Evolutionary conservation across 1,284 basidiomycete species (phyloP).

Genomic region (Cystobasidiaceae sp.): DNA sequence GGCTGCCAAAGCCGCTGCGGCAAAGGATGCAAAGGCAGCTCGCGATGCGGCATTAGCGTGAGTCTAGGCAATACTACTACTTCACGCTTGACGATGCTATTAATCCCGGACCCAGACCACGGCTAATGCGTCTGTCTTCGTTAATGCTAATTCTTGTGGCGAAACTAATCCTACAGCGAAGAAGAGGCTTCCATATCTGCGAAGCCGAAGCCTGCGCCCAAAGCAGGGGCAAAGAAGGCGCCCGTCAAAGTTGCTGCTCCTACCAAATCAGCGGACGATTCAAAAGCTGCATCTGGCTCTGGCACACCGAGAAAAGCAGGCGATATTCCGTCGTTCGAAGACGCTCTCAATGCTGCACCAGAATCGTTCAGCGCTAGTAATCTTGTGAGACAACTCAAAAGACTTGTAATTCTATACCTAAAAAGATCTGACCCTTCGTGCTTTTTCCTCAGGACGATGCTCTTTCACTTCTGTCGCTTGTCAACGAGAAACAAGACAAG

Average conservation of each 20-base stretch:
- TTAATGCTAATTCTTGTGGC: too few species aligned
- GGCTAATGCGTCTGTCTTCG: conserved; percentile 50
- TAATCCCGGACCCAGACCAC: conserved; percentile 68
- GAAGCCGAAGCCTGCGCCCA: conserved; percentile 61
- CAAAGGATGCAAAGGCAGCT: conserved; percentile 55
- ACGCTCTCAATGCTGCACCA: conserved; percentile 38
- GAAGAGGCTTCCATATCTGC: conserved; percentile 58
- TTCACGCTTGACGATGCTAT: conserved; percentile 52
- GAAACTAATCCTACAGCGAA: conserved; percentile 50
- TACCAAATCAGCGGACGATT: neutral
- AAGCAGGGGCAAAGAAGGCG: conserved; percentile 60
- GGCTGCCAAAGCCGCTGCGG: conserved; percentile 67
- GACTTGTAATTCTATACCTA: neutral
- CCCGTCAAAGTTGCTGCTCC: conserved; percentile 40
- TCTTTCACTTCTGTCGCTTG: conserved; percentile 79
- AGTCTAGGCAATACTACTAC: neutral
- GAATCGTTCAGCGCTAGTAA: conserved; percentile 77
- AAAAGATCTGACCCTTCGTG: neutral
- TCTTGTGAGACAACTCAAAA: conserved; percentile 48
- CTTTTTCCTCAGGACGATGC: conserved; percentile 62
- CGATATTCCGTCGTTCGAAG: conserved; percentile 44
- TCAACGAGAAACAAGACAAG: conserved; percentile 88
- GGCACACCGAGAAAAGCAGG: conserved; percentile 50
- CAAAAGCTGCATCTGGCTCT: neutral
- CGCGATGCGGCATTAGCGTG: conserved; percentile 18